Evolutionary conservation across 495 filamentous ascomycete species (phyloP).

Genomic region (Tuber aestivum): DNA sequence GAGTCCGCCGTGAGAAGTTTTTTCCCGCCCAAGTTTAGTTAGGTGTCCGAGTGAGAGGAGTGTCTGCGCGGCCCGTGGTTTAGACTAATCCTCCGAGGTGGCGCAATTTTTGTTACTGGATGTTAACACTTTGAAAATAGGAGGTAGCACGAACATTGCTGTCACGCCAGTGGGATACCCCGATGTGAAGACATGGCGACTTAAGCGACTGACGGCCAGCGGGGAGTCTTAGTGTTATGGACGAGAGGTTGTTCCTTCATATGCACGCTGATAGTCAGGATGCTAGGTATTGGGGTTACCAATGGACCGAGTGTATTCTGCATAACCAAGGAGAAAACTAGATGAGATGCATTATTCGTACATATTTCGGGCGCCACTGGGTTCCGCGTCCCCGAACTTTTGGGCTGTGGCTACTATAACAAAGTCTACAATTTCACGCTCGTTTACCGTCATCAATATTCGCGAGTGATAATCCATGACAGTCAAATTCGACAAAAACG

Average conservation of each 20-base stretch:
- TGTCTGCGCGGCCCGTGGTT: neutral
- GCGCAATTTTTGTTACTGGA: neutral
- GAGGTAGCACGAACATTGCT: neutral
- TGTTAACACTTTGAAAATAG: neutral
- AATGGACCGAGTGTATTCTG: neutral
- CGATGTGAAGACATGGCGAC: neutral
- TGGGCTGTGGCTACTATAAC: neutral
- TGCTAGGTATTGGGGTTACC: neutral
- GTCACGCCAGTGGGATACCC: neutral
- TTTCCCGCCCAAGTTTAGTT: neutral
- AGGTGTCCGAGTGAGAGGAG: neutral
- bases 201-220: neutral
- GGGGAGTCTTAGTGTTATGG: neutral
- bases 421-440: neutral
- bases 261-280: neutral
- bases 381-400: neutral
- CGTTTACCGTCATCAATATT: neutral
- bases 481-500: neutral
- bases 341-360: neutral
- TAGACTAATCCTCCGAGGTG: neutral
- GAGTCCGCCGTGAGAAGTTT: neutral
- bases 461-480: neutral
- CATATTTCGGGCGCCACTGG: neutral
- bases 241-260: neutral
- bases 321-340: neutral